Evolutionary conservation across 2,329 filamentous ascomycete species (phyloP), one percentile per base, ranked within the genome.

Genomic region (Epichloe amarillans): DNA sequence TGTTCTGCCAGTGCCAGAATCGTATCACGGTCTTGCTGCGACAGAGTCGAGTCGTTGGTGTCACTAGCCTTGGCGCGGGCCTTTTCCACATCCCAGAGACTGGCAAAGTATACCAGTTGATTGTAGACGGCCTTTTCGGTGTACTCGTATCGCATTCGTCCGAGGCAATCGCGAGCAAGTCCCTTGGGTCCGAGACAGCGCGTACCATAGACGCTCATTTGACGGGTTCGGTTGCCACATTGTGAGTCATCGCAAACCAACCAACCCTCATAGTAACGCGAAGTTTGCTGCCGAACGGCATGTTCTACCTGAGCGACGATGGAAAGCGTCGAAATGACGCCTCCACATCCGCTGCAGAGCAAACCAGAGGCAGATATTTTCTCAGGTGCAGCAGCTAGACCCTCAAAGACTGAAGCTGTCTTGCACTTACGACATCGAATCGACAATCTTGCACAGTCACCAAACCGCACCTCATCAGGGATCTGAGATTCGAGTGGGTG

Each of bases 401-500:
- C 93, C 57, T 90, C 84, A 64, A 93, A 98, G 0, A 76, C 67
- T 15, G 83, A 83, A 1, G 74, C 72, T 41, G 78, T 71, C 61
- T 86, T 87, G 76, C 93, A 98, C 54, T 75, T 75, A 55, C 89
- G 80, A 70, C 93, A 98, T 51, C 84, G 83, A 45, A 98, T 77
- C 11, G 75, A 75, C 5, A 98, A 75, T 14, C 88, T 82, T 15
- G 79, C 73, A 59, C 89, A 89, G 61, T 90, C 82, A 58, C 84
- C 81, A 69, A 96, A 98, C 52, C 93, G 88, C 47, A 95, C 79
- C 30, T 85, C 82, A 63, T 98, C 93, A 1, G 91, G 88, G 54
- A 97, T 88, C 63, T 96, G 93, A 5, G 87, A 93, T 67, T 98
- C 93, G 2, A 98, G 79, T 0, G 91, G 90, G 62, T 90, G 86